phyloP scores from a whole-genome alignment of 495 filamentous ascomycete species.

The Pyrenula aspistea region DNA sequence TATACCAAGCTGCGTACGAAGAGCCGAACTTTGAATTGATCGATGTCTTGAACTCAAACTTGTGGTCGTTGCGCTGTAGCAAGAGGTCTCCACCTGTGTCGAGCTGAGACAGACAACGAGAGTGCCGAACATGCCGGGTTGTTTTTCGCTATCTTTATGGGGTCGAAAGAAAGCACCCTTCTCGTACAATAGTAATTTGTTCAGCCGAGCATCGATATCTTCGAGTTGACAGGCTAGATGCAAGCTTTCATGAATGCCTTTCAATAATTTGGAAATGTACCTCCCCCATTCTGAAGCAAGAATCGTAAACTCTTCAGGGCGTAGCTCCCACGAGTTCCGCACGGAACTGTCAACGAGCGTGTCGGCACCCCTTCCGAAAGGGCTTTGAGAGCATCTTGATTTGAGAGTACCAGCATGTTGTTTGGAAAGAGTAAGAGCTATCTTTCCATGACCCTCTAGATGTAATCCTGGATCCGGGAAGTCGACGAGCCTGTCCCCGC shows the following conservation, averaged over 20 bases:
- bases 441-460: slow-evolving; percentile 20
- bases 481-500: background rate
- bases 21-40: slow-evolving; percentile 18
- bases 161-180: slow-evolving; percentile 39
- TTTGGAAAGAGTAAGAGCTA: slow-evolving; percentile 32
- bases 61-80: slow-evolving; percentile 23
- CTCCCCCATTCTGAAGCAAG: slow-evolving; percentile 21
- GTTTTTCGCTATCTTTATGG: slow-evolving; percentile 42
- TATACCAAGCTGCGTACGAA: slow-evolving; percentile 37
- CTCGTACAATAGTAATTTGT: slow-evolving; percentile 47
- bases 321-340: slow-evolving; percentile 39
- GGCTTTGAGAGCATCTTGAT: slow-evolving; percentile 24
- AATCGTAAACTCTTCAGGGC: slow-evolving; percentile 27
- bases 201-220: slow-evolving; percentile 24
- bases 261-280: slow-evolving; percentile 11
- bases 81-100: slow-evolving; percentile 38
- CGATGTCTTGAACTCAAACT: slow-evolving; percentile 18
- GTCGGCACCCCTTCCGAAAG: slow-evolving; percentile 30
- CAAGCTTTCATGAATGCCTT: slow-evolving; percentile 14
- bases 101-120: slow-evolving; percentile 42
- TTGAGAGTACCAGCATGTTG: slow-evolving; percentile 28
- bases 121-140: slow-evolving; percentile 43
- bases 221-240: slow-evolving; percentile 14
- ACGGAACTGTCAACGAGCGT: slow-evolving; percentile 34
- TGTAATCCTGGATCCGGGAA: slow-evolving; percentile 23